Percentiles rank a stretch among this genome's conserved stretches.
Conservation (phyloP, 139 green algal species). For the Coccomyxa sp. region DNA sequence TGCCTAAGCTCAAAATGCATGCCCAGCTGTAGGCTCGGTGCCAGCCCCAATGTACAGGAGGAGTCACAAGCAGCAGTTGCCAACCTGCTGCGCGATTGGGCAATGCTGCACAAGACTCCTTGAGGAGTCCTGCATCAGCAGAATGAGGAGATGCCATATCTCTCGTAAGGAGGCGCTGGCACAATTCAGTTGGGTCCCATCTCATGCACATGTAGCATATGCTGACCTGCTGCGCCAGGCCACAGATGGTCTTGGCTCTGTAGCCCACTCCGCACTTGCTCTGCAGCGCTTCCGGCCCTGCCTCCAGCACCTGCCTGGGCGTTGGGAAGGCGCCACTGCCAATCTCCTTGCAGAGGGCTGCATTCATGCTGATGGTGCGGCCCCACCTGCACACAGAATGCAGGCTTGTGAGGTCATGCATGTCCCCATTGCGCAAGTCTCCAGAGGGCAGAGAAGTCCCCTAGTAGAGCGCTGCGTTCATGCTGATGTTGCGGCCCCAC, state of each 20-base stretch:
- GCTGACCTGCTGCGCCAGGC: constrained; percentile 15
- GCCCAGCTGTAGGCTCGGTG: no score
- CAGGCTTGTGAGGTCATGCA: not conserved
- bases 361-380: constrained; percentile 17
- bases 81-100: no score
- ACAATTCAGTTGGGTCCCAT: not conserved
- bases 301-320: not conserved
- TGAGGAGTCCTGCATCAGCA: not conserved
- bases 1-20: no score
- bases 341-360: not conserved
- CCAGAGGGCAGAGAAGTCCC: no score
- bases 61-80: no score
- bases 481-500: no score
- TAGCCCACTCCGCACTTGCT: constrained; percentile 12
- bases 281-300: constrained; percentile 4
- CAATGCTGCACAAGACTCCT: no score
- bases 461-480: no score
- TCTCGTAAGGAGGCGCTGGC: not conserved
- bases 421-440: not conserved
- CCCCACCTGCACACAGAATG: constrained; percentile 12
- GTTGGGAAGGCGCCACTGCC: constrained; percentile 18
- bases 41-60: no score
- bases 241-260: constrained; percentile 7
- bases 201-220: not conserved
- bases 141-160: not conserved